These are phyloP conservation scores for Agarophyton chilense DNA, from an alignment of 23 red algal genomes.

Conservation along the genomic window DNA sequence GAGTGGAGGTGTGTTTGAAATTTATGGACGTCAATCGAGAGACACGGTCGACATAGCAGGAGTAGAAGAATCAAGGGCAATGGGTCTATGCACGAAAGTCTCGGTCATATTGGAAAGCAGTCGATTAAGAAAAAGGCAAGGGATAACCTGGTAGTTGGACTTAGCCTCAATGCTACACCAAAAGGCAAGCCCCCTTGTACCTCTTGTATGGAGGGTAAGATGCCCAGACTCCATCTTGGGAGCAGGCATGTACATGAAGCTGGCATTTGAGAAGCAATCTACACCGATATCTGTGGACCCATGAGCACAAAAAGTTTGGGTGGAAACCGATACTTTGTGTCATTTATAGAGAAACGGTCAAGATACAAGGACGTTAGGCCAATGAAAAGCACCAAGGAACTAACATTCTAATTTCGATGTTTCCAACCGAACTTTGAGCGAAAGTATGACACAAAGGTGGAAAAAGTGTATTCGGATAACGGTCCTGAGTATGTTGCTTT, in stretches of 20 bases:
- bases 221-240: background rate
- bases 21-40: too few relatives aligned
- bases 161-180: background rate
- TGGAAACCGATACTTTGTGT: slow-evolving; percentile 8
- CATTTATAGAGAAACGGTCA: background rate
- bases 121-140: background rate
- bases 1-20: too few relatives aligned
- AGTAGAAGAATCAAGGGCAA: background rate
- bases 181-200: background rate
- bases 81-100: background rate
- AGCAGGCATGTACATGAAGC: background rate
- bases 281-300: slow-evolving; percentile 26
- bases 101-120: slow-evolving; percentile 19
- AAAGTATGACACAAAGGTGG: background rate
- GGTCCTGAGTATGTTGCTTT: background rate
- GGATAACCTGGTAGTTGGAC: background rate
- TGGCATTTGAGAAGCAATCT: background rate
- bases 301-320: background rate
- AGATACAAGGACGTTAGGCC: background rate
- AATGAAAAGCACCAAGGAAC: background rate
- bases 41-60: background rate
- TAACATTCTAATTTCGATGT: background rate
- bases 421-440: slow-evolving; percentile 2
- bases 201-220: slow-evolving; percentile 1
- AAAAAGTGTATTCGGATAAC: background rate